phyloP scores from a whole-genome alignment of 148 eudicot genomes.

The Spergularia marina region DNA sequence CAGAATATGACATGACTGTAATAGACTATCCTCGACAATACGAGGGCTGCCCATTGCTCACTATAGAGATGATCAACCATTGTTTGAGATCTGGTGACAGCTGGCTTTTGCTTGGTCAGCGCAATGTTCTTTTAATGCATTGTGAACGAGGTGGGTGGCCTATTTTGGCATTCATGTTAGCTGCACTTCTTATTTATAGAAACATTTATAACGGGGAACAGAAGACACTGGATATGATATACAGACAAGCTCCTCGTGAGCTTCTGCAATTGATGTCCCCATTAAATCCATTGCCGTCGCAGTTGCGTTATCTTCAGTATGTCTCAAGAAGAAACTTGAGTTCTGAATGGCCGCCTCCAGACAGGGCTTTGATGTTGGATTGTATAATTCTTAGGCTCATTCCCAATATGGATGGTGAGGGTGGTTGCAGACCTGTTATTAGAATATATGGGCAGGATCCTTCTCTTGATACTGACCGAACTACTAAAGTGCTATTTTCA shows the following conservation, averaged over 20 bases:
- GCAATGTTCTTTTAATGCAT: slow-evolving; percentile 74
- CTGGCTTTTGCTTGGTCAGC: slow-evolving; percentile 76
- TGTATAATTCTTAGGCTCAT: slow-evolving; percentile 68
- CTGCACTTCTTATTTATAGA: slow-evolving; percentile 69
- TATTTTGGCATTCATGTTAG: slow-evolving; percentile 75
- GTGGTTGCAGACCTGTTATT: slow-evolving; percentile 76
- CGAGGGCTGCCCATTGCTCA: slow-evolving; percentile 63
- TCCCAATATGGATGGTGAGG: slow-evolving; percentile 70
- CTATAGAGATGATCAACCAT: slow-evolving; percentile 74
- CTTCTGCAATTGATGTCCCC: slow-evolving; percentile 63
- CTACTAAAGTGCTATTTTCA: slow-evolving; percentile 61
- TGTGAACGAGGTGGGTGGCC: slow-evolving; percentile 84
- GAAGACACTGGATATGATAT: slow-evolving; percentile 73
- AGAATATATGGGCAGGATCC: slow-evolving; percentile 80
- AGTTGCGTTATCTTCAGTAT: slow-evolving; percentile 84
- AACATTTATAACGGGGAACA: slow-evolving; percentile 66
- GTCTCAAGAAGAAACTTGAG: slow-evolving; percentile 68
- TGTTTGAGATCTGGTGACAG: slow-evolving; percentile 69
- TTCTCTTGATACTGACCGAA: slow-evolving; percentile 40
- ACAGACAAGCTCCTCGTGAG: slow-evolving; percentile 81
- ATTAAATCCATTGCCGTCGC: slow-evolving; percentile 79
- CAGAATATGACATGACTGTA: slow-evolving; percentile 68
- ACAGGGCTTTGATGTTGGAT: slow-evolving; percentile 62
- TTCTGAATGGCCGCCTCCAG: slow-evolving; percentile 75
- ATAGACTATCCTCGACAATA: slow-evolving; percentile 73